Conservation (phyloP, 108 stramenopile species). For the Epithemia pelagica region DNA sequence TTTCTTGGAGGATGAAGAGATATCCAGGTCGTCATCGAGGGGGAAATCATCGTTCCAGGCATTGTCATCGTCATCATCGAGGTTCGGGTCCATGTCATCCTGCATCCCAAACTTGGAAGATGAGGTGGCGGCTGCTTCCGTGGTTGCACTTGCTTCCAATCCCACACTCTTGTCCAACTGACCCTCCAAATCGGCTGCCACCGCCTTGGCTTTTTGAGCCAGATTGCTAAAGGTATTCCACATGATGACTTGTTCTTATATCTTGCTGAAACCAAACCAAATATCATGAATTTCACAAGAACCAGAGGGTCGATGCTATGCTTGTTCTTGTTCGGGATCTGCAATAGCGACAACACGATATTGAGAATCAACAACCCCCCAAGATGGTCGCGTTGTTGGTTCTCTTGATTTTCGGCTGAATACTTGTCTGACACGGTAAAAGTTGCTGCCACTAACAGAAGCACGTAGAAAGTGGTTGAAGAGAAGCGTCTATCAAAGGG, state of each 20-base stretch:
- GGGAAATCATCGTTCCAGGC: not conserved
- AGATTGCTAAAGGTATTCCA: conserved; percentile 22
- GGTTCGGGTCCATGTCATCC: conserved; percentile 32
- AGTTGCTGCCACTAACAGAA: too few relatives aligned
- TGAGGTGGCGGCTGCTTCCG: not conserved
- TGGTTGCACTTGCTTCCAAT: conserved; percentile 7
- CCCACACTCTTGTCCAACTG: conserved; percentile 46
- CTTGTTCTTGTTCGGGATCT: too few relatives aligned
- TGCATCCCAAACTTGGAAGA: conserved; percentile 25
- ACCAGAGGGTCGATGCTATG: too few relatives aligned
- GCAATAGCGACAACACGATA: too few relatives aligned
- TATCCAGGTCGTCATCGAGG: not conserved
- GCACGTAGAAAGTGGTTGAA: too few relatives aligned
- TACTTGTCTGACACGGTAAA: too few relatives aligned
- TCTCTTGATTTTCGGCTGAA: too few relatives aligned
- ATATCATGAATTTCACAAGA: not conserved
- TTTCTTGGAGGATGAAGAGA: not conserved
- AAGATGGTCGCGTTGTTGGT: too few relatives aligned
- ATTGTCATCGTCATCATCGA: conserved; percentile 9
- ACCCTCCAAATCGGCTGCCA: conserved; percentile 34
- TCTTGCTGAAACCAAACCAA: not conserved
- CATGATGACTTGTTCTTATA: too few relatives aligned
- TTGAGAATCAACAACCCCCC: too few relatives aligned
- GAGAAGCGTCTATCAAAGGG: too few relatives aligned
- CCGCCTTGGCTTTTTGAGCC: conserved; percentile 26